Conservation (phyloP, 306 rosid species). For the Quercus robur region DNA sequence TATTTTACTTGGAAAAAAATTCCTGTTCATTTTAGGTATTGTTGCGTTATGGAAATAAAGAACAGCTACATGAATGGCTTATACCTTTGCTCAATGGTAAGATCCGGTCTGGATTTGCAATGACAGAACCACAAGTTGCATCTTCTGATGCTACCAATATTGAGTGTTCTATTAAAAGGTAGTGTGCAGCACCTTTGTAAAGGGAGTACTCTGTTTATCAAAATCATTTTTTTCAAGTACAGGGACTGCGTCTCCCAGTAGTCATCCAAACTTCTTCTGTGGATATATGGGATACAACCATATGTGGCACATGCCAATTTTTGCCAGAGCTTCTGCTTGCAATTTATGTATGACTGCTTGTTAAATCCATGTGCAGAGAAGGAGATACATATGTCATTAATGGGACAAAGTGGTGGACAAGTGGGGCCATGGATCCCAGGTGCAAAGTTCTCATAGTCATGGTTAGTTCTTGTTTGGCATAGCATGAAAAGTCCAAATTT, state of each 20-base stretch:
- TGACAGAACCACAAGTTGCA: constrained; percentile 93
- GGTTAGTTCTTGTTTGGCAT: constrained; percentile 55
- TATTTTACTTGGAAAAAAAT: too few relatives aligned
- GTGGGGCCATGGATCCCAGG: constrained; percentile 99
- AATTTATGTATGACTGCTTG: neutral
- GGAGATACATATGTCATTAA: constrained; percentile 81
- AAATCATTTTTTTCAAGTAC: too few relatives aligned
- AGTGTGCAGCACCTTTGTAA: constrained; percentile 10
- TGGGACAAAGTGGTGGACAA: constrained; percentile 98
- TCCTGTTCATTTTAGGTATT: constrained; percentile 60
- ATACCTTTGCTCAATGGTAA: constrained; percentile 91
- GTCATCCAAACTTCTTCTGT: neutral
- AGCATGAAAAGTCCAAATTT: neutral
- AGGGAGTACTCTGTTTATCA: too few relatives aligned
- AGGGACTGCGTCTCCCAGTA: neutral
- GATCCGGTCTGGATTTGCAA: constrained; percentile 92
- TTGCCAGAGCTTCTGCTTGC: neutral
- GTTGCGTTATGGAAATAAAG: constrained; percentile 80
- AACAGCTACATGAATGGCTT: constrained; percentile 79
- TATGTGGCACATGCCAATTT: neutral
- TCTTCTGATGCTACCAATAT: constrained; percentile 96
- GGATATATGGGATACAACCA: neutral
- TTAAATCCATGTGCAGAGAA: constrained; percentile 41
- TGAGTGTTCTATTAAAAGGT: constrained; percentile 87
- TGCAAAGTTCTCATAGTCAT: constrained; percentile 84